Evolutionary conservation across 2,329 filamentous ascomycete species (phyloP).

Genomic region (Graphilbum fragrans): DNA sequence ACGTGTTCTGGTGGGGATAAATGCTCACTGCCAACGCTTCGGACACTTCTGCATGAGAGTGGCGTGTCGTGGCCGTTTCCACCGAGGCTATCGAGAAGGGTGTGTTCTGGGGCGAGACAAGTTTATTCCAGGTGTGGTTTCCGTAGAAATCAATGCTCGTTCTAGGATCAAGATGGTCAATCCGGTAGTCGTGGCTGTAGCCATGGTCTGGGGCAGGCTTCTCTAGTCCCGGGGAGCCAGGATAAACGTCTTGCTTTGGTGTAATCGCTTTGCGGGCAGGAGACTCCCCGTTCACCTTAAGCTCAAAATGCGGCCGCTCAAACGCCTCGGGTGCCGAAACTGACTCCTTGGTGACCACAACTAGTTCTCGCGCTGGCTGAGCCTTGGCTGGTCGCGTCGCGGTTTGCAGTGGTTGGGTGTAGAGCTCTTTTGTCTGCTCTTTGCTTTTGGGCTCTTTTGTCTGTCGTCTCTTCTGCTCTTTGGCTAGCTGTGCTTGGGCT

Average conservation of each 20-base stretch:
- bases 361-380: no score
- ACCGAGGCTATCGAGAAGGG: constrained; percentile 51
- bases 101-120: constrained; percentile 43
- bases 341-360: no score
- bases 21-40: constrained; percentile 51
- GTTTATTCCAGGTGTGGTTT: constrained; percentile 39
- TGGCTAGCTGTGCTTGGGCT: not conserved
- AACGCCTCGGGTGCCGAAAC: no score
- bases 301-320: no score
- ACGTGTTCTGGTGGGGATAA: constrained; percentile 53
- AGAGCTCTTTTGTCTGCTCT: no score
- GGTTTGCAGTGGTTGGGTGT: no score
- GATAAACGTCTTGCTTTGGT: no score
- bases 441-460: no score
- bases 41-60: constrained; percentile 45
- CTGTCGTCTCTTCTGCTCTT: not conserved
- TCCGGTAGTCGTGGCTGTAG: constrained; percentile 15
- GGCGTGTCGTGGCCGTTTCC: constrained; percentile 39
- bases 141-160: constrained; percentile 37
- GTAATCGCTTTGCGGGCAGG: no score
- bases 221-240: no score
- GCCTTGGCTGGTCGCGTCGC: no score
- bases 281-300: no score
- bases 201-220: not conserved
- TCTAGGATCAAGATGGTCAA: constrained; percentile 13